Evolutionary conservation across 805 yeast genomes (phyloP).

Genomic region (Suhomyces kilbournensis): DNA sequence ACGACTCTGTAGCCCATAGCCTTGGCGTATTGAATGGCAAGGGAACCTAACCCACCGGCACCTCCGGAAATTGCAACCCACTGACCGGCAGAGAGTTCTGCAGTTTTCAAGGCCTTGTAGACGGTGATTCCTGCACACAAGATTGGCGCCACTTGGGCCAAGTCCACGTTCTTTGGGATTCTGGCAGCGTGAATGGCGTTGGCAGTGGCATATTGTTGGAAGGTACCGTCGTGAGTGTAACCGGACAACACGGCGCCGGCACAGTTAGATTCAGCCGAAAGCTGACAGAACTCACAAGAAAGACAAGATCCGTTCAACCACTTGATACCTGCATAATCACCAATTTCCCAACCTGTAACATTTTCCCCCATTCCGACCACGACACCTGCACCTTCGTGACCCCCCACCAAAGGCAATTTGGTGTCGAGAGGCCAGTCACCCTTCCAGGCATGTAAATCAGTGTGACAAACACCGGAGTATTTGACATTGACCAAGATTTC

Average conservation of each 20-base stretch:
- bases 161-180: slow-evolving; percentile 70
- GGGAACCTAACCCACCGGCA: slow-evolving; percentile 75
- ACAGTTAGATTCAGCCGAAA: slow-evolving; percentile 69
- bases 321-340: slow-evolving; percentile 80
- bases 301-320: slow-evolving; percentile 81
- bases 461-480: slow-evolving; percentile 92
- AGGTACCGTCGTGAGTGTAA: slow-evolving; percentile 86
- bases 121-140: slow-evolving; percentile 91
- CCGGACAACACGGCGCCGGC: slow-evolving; percentile 64
- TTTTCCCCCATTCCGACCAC: slow-evolving; percentile 74
- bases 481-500: slow-evolving; percentile 78
- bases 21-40: slow-evolving; percentile 70
- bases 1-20: slow-evolving; percentile 75
- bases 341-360: slow-evolving; percentile 69
- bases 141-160: slow-evolving; percentile 76
- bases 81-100: slow-evolving; percentile 64
- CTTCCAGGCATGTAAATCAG: slow-evolving; percentile 91
- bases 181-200: slow-evolving; percentile 84
- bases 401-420: slow-evolving; percentile 77
- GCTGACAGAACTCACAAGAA: slow-evolving; percentile 71
- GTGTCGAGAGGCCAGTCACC: slow-evolving; percentile 88
- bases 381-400: slow-evolving; percentile 88
- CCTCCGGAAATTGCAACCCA: slow-evolving; percentile 81
- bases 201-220: slow-evolving; percentile 88
- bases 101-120: slow-evolving; percentile 84